Base-by-base conservation (phyloP, 2,329 filamentous ascomycete genomes). In the Fusarium sterilihyphosum region DNA sequence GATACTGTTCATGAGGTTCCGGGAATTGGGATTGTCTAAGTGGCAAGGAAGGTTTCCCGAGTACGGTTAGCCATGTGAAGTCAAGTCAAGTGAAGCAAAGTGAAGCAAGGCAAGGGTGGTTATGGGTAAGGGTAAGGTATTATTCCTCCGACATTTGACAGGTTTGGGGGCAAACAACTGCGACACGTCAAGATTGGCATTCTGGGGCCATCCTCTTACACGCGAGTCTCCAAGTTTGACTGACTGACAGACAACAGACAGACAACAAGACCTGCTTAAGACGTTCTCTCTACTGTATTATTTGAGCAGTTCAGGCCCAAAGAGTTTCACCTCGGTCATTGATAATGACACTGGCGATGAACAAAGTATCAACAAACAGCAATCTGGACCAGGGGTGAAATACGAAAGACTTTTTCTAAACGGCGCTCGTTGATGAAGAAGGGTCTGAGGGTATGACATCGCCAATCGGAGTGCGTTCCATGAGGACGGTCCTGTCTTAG, bases 391-490 rank as follows among this genome's bases (percentile, higher is more conserved):
- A 70, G 71, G 72, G 72, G 57, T 73, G 54, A 43, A 65, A 74
- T 74, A 70, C 71, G 68, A 74, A 65, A 64, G 60, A 37, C 59
- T 41, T 57, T 71, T 59, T 59, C 33, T 41, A 35, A 72, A 73
- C 71, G 58, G 54, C 37, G 37, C 56, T 60, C 57, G 26, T 62
- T 57, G 53, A 61, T 71, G 64, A 68, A 73, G 57, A 65, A 74
- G 47, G 67, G 72, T 71, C 62, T 68, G 73, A 75, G 71, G 38
- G 67, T 35, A 59, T 44, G 29, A 44, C 12, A 49, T 63, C 26
- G 46, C 75, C 75, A 77, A 77, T 77, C 75, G 75, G 75, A 78
- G 75, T 67, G 44, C 61, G 73, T 77, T 77, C 75, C 75, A 77
- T 29, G 72, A 67, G 75, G 63, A 66, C 71, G 75, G 75, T 78